Evolutionary conservation across 2,329 filamentous ascomycete genomes (phyloP).

Genomic region (Aspergillus thermomutatus): DNA sequence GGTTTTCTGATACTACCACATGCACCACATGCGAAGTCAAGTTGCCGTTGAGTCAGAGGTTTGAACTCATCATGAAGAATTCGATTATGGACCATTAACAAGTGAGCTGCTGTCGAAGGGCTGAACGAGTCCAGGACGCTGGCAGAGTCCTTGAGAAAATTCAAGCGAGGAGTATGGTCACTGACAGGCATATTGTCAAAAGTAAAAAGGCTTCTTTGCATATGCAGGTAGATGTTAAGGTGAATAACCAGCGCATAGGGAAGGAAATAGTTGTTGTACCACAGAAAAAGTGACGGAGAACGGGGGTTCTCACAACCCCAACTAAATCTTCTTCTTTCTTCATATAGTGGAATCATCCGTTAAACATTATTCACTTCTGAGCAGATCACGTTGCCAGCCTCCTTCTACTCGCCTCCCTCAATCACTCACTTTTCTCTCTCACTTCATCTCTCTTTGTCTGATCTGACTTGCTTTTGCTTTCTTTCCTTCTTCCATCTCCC

Average conservation of each 20-base stretch:
- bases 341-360: not conserved
- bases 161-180: conserved; percentile 25
- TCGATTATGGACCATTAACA: conserved; percentile 36
- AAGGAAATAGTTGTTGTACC: not conserved
- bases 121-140: conserved; percentile 28
- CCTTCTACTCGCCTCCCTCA: conserved; percentile 6
- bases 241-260: not conserved
- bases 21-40: conserved; percentile 35
- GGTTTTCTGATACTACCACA: conserved; percentile 39
- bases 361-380: not conserved
- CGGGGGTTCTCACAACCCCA: not conserved
- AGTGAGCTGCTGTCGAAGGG: conserved; percentile 41
- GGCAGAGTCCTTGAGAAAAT: conserved; percentile 38
- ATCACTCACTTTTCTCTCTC: conserved; percentile 4
- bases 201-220: not conserved
- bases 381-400: not conserved
- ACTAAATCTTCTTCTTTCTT: not conserved
- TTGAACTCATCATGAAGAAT: conserved; percentile 34
- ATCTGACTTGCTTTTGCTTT: not conserved
- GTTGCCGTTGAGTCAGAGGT: conserved; percentile 28
- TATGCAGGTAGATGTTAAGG: not conserved
- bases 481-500: not conserved
- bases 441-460: conserved; percentile 2
- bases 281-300: not conserved
- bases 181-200: conserved; percentile 18